Base-by-base conservation (phyloP, 768 basidiomycete genomes). In the Lentinula sp. region DNA sequence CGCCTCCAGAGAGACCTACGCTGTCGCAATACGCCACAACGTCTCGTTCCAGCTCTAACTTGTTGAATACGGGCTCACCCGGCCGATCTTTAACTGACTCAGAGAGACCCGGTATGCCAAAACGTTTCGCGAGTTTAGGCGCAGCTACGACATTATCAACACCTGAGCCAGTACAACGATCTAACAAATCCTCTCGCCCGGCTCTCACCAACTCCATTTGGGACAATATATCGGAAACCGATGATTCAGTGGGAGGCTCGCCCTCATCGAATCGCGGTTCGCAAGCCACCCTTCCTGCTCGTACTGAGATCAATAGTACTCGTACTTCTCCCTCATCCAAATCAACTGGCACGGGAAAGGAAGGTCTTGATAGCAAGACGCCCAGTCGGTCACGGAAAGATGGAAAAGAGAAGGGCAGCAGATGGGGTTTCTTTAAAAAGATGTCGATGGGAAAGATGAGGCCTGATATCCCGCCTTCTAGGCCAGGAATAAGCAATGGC, bases 381-480 rank as follows among this genome's bases (percentile, higher is more conserved):
- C 52, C 65, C 9, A 59, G 60, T 18, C 68, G 70, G 13, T 54
- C 64, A n/a, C 68, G 69, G 52, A 73, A 73, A 60, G 77, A 78
- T 35, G 73, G 71, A 45, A 83, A 84, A 66, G 85, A 87, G 66
- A 88, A 90, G 71, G 76, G 77, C 42, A 86, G 87, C 57, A 87
- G 91, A 60, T 96, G 95, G 95, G 94, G 95, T 3, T 96, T 98
- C 77, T 77, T 98, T 62, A 93, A 95, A 77, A 98, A 98, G 77
- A 97, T 98, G 94, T 96, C 94, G 6, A 96, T 95, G 93, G 89
- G 93, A 13, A 93, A 90, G 72, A 88, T 96, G 77, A 85, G 85
- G 67, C 65, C 76, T n/a, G 91, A 92, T 51, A 73, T 81, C 15
- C 80, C 85, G 33, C 68, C 79, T 6, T 74, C 80, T 33, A 71